Percentiles rank a stretch among this genome's conserved stretches.
Evolutionary conservation across 306 rosid genomes (phyloP).

Genomic region (Hylodesmum podocarpum): DNA sequence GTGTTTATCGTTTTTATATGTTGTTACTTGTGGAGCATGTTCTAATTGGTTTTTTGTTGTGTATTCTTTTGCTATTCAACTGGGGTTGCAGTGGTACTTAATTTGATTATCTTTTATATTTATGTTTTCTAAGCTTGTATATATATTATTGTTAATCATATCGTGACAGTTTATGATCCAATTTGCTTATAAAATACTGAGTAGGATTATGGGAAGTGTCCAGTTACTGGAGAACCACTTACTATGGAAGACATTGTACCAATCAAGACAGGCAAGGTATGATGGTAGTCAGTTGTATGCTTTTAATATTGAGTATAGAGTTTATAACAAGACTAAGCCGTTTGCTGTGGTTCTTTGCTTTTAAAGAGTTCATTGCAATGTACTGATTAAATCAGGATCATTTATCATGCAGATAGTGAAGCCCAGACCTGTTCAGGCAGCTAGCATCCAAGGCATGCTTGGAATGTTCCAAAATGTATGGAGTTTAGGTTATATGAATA

Average conservation of each 20-base stretch:
- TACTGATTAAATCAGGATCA: slow-evolving; percentile 28
- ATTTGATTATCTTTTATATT: background rate
- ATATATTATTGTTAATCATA: background rate
- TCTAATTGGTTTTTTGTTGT: background rate
- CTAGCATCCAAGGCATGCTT: slow-evolving; percentile 99
- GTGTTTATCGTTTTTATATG: background rate
- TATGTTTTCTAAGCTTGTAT: background rate
- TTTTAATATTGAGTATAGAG: background rate
- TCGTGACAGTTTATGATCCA: slow-evolving; percentile 8
- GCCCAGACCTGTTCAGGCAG: slow-evolving; percentile 98
- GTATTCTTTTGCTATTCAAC: background rate
- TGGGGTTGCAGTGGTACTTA: background rate
- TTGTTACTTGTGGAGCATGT: background rate
- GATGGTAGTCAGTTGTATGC: slow-evolving; percentile 13
- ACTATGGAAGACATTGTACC: slow-evolving; percentile 76
- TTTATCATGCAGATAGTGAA: slow-evolving; percentile 79
- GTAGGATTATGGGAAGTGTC: slow-evolving; percentile 98
- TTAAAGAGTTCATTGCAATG: slow-evolving; percentile 3
- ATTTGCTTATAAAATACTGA: slow-evolving; percentile 21
- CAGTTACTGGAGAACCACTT: slow-evolving; percentile 85
- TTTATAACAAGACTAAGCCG: background rate
- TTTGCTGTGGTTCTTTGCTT: background rate
- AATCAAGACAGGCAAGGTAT: slow-evolving; percentile 89
- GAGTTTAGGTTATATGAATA: slow-evolving; percentile 19
- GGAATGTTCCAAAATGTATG: slow-evolving; percentile 98